Conservation (phyloP, 306 rosid genomes). For the Vigna reflexopilosa region DNA sequence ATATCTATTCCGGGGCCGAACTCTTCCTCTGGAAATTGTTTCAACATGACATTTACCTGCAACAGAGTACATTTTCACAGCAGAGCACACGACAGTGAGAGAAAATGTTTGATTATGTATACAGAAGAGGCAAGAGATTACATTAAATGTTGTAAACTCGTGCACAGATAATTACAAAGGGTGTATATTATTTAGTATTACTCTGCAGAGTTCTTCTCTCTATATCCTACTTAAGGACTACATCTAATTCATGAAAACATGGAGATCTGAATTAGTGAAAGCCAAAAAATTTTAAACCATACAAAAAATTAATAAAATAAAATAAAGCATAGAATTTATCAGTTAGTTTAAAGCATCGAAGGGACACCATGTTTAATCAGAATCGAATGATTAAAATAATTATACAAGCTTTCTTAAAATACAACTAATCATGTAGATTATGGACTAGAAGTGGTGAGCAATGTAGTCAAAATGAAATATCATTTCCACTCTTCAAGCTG, state of each 20-base stretch:
- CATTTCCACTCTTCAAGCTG: not conserved
- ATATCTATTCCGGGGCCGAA: constrained; percentile 78
- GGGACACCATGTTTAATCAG: not conserved
- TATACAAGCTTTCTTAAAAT: not conserved
- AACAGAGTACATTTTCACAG: constrained; percentile 39
- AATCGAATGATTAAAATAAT: not conserved
- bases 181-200: constrained; percentile 19
- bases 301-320: not conserved
- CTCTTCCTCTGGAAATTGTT: constrained; percentile 76
- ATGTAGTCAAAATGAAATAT: not conserved
- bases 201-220: not conserved
- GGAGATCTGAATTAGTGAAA: not conserved
- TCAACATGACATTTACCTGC: constrained; percentile 84
- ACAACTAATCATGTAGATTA: not conserved
- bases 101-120: not conserved
- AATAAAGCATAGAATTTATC: not conserved
- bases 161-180: constrained; percentile 1
- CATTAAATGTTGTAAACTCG: constrained; percentile 5
- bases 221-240: constrained; percentile 2
- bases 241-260: not conserved
- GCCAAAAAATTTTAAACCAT: not conserved
- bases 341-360: not conserved
- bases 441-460: not conserved
- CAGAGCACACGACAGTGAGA: constrained; percentile 27
- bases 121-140: constrained; percentile 5